Conservation (phyloP, 1,284 basidiomycete genomes). For the Trichosporon faecale region DNA sequence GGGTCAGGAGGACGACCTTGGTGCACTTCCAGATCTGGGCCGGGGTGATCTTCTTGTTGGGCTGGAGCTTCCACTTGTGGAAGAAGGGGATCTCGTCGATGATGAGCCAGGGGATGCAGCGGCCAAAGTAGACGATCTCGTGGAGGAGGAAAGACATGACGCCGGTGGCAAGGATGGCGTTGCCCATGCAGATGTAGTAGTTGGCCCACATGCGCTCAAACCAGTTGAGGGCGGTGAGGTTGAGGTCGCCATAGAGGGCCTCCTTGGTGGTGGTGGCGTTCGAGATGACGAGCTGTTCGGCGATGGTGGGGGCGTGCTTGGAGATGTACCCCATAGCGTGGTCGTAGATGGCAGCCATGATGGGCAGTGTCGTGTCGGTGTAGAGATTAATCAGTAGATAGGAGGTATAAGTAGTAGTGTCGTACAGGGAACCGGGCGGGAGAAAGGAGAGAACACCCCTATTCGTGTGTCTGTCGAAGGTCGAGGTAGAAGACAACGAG, state of each 20-base stretch:
- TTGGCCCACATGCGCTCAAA: conserved; percentile 72
- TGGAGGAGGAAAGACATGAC: conserved; percentile 90
- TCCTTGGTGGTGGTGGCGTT: conserved; percentile 47
- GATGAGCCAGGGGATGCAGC: conserved; percentile 91
- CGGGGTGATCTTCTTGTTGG: conserved; percentile 71
- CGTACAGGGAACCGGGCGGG: not conserved
- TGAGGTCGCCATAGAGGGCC: conserved; percentile 52
- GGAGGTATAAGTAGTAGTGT: not conserved
- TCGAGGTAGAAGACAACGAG: not conserved
- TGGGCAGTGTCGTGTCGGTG: not conserved
- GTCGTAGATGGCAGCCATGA: conserved; percentile 33
- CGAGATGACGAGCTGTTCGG: conserved; percentile 40
- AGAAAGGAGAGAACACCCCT: not conserved
- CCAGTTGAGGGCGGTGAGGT: conserved; percentile 68
- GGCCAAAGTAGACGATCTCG: conserved; percentile 97
- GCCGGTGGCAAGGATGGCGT: conserved; percentile 91
- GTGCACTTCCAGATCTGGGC: conserved; percentile 94
- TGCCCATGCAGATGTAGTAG: conserved; percentile 82
- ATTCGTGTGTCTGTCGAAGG: not conserved
- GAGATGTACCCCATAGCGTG: conserved; percentile 41
- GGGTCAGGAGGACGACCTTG: conserved; percentile 88
- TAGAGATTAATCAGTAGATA: not conserved
- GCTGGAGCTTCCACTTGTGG: conserved; percentile 90
- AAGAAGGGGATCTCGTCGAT: conserved; percentile 93
- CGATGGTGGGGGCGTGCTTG: conserved; percentile 44